These are phyloP conservation scores for Fusarium lateritium DNA, from an alignment of 2,329 filamentous ascomycete genomes.

Conservation along the genomic window DNA sequence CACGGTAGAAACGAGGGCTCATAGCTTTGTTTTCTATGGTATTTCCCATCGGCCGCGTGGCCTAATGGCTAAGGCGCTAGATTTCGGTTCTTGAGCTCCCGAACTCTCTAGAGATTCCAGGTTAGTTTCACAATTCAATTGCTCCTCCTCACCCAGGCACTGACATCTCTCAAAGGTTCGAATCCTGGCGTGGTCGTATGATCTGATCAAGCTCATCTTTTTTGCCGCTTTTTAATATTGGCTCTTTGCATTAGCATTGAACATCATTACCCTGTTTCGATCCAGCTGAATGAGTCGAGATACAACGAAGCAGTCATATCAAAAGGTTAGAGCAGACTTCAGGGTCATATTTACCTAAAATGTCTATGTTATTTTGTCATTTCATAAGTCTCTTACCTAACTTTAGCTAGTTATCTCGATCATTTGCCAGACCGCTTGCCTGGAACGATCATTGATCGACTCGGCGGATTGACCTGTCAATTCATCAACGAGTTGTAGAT, in stretches of 20 bases:
- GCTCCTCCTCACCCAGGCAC: background rate
- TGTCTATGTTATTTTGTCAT: background rate
- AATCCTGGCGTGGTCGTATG: conserved; percentile 47
- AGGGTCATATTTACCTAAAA: too few relatives aligned
- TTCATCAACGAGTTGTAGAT: background rate
- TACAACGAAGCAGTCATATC: too few relatives aligned
- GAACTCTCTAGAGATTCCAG: conserved; percentile 47
- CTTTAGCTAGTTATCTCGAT: too few relatives aligned
- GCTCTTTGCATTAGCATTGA: background rate
- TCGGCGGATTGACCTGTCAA: conserved; percentile 9
- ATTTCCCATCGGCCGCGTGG: conserved; percentile 38
- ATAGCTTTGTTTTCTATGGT: conserved; percentile 1
- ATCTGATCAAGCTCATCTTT: conserved; percentile 19
- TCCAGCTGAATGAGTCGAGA: background rate
- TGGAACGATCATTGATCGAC: background rate
- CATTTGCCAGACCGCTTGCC: too few relatives aligned
- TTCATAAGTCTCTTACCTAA: too few relatives aligned
- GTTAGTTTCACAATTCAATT: conserved; percentile 10
- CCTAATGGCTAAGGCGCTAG: conserved; percentile 48
- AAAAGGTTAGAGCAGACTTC: too few relatives aligned
- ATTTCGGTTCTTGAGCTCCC: conserved; percentile 34
- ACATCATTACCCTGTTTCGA: background rate
- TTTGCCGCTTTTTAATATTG: conserved; percentile 1
- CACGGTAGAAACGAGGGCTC: conserved; percentile 7
- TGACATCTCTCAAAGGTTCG: conserved; percentile 37